Conservation (phyloP, 2,329 filamentous ascomycete genomes). For the Botrytis paeoniae region DNA sequence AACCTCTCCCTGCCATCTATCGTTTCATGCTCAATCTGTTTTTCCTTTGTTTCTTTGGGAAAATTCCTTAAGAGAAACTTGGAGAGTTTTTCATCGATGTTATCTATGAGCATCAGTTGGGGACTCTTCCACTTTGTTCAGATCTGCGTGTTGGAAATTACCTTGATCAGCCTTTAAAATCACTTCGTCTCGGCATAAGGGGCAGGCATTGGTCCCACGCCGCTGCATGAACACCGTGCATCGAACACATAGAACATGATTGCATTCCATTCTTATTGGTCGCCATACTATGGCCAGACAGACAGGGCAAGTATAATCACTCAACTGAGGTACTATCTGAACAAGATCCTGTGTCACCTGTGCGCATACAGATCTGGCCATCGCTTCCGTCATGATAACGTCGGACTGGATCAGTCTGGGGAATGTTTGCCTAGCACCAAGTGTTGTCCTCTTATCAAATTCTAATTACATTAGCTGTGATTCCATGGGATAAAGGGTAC, state of each 20-base stretch:
- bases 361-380: conserved; percentile 73
- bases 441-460: conserved; percentile 80
- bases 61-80: conserved; percentile 75
- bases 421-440: conserved; percentile 65
- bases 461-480: conserved; percentile 46
- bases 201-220: conserved; percentile 65
- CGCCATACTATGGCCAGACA: conserved; percentile 78
- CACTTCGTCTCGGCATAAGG: conserved; percentile 70
- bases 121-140: background rate
- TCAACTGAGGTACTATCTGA: conserved; percentile 72
- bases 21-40: conserved; percentile 68
- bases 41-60: conserved; percentile 64
- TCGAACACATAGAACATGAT: conserved; percentile 78
- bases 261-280: conserved; percentile 72
- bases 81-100: conserved; percentile 66
- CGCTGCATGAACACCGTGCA: conserved; percentile 80
- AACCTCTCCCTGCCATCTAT: conserved; percentile 72
- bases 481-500: too few species aligned
- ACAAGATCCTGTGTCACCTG: conserved; percentile 71
- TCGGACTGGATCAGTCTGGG: conserved; percentile 57
- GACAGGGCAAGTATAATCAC: conserved; percentile 80
- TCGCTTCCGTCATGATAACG: conserved; percentile 60
- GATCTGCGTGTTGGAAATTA: conserved; percentile 38
- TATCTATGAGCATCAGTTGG: conserved; percentile 46
- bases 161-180: conserved; percentile 67